Evolutionary conservation across 1,284 basidiomycete genomes (phyloP).

Genomic region (Ganoderma boninense): DNA sequence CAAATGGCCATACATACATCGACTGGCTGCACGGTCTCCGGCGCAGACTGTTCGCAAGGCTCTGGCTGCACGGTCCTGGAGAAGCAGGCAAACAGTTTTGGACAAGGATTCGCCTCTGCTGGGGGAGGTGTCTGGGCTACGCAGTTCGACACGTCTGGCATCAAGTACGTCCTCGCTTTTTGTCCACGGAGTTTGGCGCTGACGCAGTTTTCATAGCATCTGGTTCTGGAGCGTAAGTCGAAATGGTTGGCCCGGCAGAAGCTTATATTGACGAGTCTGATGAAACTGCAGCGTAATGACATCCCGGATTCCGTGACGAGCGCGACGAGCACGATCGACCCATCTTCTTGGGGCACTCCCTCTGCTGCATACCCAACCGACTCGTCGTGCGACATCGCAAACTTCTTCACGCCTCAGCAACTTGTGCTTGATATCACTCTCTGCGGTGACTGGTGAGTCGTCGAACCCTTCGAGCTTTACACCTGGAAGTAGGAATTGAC

Average conservation of each 20-base stretch:
- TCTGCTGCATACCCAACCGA: slow-evolving; percentile 58
- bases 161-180: slow-evolving; percentile 28
- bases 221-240: slow-evolving; percentile 71
- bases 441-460: slow-evolving; percentile 58
- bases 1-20: slow-evolving; percentile 58
- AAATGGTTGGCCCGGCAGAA: neutral
- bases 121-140: slow-evolving; percentile 74
- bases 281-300: slow-evolving; percentile 46
- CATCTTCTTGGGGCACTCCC: slow-evolving; percentile 64
- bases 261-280: slow-evolving; percentile 10
- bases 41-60: slow-evolving; percentile 50
- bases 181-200: slow-evolving; percentile 12
- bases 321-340: slow-evolving; percentile 51
- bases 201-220: slow-evolving; percentile 49
- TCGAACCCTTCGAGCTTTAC: neutral
- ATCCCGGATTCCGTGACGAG: slow-evolving; percentile 39
- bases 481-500: neutral
- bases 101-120: slow-evolving; percentile 58
- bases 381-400: slow-evolving; percentile 52
- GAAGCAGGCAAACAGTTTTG: slow-evolving; percentile 59
- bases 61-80: slow-evolving; percentile 65
- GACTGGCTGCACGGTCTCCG: slow-evolving; percentile 43
- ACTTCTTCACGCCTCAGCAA: slow-evolving; percentile 62
- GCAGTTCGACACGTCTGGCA: slow-evolving; percentile 65
- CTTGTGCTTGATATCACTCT: slow-evolving; percentile 65